Conservation (phyloP, 2,329 filamentous ascomycete species). For the Bertia moriformis region DNA sequence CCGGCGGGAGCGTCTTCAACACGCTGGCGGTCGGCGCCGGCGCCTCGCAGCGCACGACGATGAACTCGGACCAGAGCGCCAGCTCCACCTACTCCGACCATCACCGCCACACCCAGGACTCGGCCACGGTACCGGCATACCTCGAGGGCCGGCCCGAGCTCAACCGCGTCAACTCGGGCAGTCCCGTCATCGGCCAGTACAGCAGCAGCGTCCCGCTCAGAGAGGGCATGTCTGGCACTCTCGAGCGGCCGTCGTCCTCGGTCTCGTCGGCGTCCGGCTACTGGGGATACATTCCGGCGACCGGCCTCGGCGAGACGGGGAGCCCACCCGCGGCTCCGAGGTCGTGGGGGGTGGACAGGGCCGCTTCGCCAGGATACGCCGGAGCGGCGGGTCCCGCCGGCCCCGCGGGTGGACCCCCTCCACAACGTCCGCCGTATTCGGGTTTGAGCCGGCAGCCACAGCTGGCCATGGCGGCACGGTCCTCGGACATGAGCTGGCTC, state of each 20-base stretch:
- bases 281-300: slow-evolving; percentile 35
- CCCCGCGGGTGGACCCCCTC: slow-evolving; percentile 12
- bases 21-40: slow-evolving; percentile 42
- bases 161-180: slow-evolving; percentile 53
- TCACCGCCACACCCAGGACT: slow-evolving; percentile 43
- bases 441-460: slow-evolving; percentile 32
- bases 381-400: slow-evolving; percentile 16
- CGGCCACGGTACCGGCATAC: slow-evolving; percentile 56
- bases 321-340: too few relatives aligned
- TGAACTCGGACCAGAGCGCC: slow-evolving; percentile 16
- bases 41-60: not conserved
- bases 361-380: slow-evolving; percentile 9
- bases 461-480: slow-evolving; percentile 30
- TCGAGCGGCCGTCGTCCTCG: slow-evolving; percentile 46
- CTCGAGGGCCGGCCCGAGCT: slow-evolving; percentile 45
- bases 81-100: slow-evolving; percentile 39
- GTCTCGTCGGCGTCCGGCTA: slow-evolving; percentile 40
- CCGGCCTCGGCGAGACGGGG: slow-evolving; percentile 8
- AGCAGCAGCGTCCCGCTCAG: slow-evolving; percentile 31
- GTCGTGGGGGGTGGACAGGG: too few relatives aligned
- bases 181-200: slow-evolving; percentile 53
- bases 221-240: slow-evolving; percentile 44
- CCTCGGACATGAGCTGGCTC: slow-evolving; percentile 67
- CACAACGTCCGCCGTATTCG: slow-evolving; percentile 9
- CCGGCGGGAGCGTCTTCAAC: slow-evolving; percentile 55